A percentile compares a stretch with the other conserved stretches of the same genome.
Conservation (phyloP, 2,329 filamentous ascomycete species). For the Diaporthe sp. region DNA sequence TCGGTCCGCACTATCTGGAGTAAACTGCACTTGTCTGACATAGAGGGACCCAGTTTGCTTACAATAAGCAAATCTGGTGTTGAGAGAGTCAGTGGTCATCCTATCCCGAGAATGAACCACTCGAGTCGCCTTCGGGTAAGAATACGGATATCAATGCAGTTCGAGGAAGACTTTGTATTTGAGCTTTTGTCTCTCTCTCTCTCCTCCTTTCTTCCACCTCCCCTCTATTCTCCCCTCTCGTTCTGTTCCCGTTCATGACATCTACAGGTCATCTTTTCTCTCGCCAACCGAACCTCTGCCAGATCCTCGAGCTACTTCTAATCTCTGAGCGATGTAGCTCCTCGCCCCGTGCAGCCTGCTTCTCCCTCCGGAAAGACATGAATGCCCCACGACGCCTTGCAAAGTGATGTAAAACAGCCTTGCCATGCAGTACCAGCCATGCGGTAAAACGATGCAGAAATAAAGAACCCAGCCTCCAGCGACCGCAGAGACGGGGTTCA, state of each 20-base stretch:
- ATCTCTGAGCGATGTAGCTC: slow-evolving; percentile 2
- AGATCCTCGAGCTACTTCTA: slow-evolving; percentile 23
- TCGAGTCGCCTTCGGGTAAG: not conserved
- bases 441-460: slow-evolving; percentile 27
- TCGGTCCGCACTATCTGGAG: not conserved
- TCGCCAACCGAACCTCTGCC: not conserved
- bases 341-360: slow-evolving; percentile 9
- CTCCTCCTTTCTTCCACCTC: not conserved
- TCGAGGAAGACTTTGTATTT: not conserved
- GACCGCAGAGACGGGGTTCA: not conserved
- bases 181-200: slow-evolving; percentile 1
- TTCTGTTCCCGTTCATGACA: not conserved
- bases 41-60: not conserved
- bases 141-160: not conserved
- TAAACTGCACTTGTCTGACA: not conserved
- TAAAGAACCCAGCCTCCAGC: not conserved
- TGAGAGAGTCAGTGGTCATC: not conserved
- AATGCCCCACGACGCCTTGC: slow-evolving; percentile 30
- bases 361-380: not conserved
- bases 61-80: not conserved
- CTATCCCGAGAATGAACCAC: not conserved
- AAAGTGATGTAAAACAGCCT: slow-evolving; percentile 28
- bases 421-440: slow-evolving; percentile 33
- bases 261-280: not conserved
- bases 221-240: not conserved